These are phyloP conservation scores for Setaria viridis DNA, from an alignment of 202 grass and related monocot species.

Conservation along the genomic window DNA sequence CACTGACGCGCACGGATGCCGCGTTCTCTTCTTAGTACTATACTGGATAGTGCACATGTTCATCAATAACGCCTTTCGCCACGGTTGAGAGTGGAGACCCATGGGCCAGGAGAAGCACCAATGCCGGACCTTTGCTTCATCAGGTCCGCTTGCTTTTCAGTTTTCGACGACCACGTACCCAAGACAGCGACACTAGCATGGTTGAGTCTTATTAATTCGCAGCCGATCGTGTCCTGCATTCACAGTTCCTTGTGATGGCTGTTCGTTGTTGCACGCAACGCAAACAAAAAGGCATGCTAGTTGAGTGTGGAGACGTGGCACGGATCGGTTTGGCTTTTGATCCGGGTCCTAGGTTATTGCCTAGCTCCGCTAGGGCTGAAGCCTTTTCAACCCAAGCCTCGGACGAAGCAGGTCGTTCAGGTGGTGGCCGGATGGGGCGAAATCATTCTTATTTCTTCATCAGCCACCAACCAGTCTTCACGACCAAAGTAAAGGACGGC, in stretches of 20 bases:
- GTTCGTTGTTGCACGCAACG: neutral
- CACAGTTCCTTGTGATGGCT: neutral
- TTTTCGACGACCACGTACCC: neutral
- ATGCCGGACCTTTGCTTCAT: neutral
- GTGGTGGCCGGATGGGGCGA: neutral
- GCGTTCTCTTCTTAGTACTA: neutral
- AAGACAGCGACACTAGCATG: neutral
- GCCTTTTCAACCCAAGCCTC: no score
- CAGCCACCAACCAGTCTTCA: neutral
- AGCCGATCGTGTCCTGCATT: neutral
- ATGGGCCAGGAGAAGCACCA: neutral
- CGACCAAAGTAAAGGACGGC: neutral
- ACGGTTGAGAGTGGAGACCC: neutral
- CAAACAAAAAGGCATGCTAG: neutral
- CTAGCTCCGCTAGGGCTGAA: no score
- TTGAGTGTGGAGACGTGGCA: no score
- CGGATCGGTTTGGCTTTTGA: no score
- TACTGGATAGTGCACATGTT: neutral
- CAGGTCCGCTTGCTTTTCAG: neutral
- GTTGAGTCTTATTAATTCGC: neutral
- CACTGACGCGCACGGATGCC: neutral
- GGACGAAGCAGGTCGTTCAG: no score
- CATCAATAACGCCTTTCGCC: neutral
- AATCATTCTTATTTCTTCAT: neutral
- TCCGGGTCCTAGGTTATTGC: no score